A percentile compares a stretch with the other conserved stretches of the same genome.
These are phyloP conservation scores for Coemansia sp. DNA, from an alignment of 192 early-diverging fungal species.

Conservation along the genomic window DNA sequence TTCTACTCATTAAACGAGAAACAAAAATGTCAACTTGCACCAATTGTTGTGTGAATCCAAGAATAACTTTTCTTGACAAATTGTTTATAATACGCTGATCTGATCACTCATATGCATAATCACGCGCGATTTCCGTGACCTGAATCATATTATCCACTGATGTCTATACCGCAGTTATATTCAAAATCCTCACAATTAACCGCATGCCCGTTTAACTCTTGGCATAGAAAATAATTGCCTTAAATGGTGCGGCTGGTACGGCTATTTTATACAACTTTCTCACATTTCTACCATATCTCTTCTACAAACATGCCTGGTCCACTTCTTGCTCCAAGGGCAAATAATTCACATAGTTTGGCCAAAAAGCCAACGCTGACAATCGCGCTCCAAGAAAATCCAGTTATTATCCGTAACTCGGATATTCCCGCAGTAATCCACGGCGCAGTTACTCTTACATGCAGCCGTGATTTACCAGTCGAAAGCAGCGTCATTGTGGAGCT, in stretches of 20 bases:
- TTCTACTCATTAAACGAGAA: background rate
- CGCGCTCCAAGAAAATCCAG: background rate
- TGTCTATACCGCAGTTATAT: constrained; percentile 7
- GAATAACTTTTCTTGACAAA: background rate
- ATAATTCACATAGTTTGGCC: background rate
- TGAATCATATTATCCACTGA: background rate
- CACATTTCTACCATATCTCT: background rate
- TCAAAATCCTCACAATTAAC: background rate
- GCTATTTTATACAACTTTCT: background rate
- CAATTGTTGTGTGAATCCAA: background rate
- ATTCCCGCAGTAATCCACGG: background rate
- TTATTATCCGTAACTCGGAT: background rate
- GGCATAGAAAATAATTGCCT: background rate
- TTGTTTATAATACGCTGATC: background rate
- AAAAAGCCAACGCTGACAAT: background rate
- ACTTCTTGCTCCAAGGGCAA: background rate
- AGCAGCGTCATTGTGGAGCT: background rate
- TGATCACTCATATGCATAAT: background rate
- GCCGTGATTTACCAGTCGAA: background rate
- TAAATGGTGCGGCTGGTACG: background rate
- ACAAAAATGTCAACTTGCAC: background rate
- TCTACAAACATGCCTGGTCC: background rate
- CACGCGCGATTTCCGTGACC: background rate
- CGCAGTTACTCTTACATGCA: background rate
- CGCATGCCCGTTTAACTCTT: background rate